These are phyloP conservation scores for Agastache rugosa DNA, from an alignment of 257 asterid genomes.

Conservation along the genomic window DNA sequence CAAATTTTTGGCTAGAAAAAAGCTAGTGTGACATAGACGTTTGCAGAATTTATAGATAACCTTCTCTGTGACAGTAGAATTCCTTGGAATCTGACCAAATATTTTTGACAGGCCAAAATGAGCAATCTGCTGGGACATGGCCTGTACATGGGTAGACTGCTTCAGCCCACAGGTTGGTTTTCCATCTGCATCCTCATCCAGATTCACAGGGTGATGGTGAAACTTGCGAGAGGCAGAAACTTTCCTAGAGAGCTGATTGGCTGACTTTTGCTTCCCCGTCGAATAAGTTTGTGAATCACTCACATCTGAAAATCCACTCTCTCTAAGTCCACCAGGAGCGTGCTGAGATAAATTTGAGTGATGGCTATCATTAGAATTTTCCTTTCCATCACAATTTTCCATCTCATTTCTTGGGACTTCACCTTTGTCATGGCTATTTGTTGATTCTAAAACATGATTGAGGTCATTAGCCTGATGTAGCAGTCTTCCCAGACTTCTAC, in stretches of 20 bases:
- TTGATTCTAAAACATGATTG: slow-evolving; percentile 41
- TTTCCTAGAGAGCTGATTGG: slow-evolving; percentile 54
- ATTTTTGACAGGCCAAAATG: slow-evolving; percentile 53
- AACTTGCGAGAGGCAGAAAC: slow-evolving; percentile 69
- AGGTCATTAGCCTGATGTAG: slow-evolving; percentile 47
- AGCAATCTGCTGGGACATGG: slow-evolving; percentile 46
- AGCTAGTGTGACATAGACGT: slow-evolving; percentile 1
- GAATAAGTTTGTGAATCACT: slow-evolving; percentile 60
- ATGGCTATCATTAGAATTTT: slow-evolving; percentile 69
- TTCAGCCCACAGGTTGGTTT: slow-evolving; percentile 50
- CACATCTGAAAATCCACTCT: slow-evolving; percentile 54
- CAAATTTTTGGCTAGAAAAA: slow-evolving; percentile 6
- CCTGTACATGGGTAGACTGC: slow-evolving; percentile 48
- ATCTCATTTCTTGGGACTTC: slow-evolving; percentile 49
- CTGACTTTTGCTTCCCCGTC: slow-evolving; percentile 61
- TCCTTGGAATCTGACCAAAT: slow-evolving; percentile 49
- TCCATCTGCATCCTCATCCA: slow-evolving; percentile 56
- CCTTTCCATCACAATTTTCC: slow-evolving; percentile 57
- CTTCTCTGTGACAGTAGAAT: slow-evolving; percentile 48
- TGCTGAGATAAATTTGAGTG: slow-evolving; percentile 61
- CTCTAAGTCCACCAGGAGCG: slow-evolving; percentile 60
- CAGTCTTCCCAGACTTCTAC: slow-evolving; percentile 50
- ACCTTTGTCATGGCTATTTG: slow-evolving; percentile 40
- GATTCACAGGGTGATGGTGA: slow-evolving; percentile 88
- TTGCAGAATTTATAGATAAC: slow-evolving; percentile 37